Percentiles rank a stretch among this genome's conserved stretches.
phyloP scores from a whole-genome alignment of 1,139 yeast genomes.

The Diutina sp. region DNA sequence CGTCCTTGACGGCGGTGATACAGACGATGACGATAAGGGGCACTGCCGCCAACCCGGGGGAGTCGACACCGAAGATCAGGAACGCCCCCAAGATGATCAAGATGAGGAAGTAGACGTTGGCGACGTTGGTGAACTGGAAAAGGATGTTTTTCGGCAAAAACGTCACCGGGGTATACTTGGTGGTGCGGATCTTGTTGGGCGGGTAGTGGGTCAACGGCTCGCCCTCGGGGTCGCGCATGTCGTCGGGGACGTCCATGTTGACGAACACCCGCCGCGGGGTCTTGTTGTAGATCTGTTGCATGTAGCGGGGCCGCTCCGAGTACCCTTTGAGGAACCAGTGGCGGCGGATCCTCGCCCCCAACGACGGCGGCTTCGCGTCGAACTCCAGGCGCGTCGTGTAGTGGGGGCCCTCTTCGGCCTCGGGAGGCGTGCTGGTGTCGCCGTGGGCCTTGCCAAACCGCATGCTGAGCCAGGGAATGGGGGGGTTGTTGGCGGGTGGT shows the following conservation, averaged over 20 bases:
- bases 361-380: conserved; percentile 15
- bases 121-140: conserved; percentile 39
- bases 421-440: neutral
- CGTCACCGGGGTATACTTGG: conserved; percentile 44
- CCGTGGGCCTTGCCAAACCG: neutral
- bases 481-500: neutral
- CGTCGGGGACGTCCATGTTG: conserved; percentile 21
- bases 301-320: conserved; percentile 20
- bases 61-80: conserved; percentile 45
- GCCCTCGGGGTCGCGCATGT: conserved; percentile 23
- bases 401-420: neutral
- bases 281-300: conserved; percentile 21
- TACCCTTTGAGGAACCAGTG: conserved; percentile 20
- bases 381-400: neutral
- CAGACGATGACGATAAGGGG: conserved; percentile 46
- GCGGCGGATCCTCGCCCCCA: conserved; percentile 15
- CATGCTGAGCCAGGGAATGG: neutral
- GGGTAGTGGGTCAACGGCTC: conserved; percentile 37
- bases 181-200: conserved; percentile 45
- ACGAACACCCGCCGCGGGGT: conserved; percentile 27
- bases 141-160: conserved; percentile 41
- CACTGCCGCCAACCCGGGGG: conserved; percentile 42
- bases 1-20: conserved; percentile 45
- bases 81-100: conserved; percentile 40
- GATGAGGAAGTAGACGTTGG: conserved; percentile 40